Evolutionary conservation across 257 asterid species (phyloP), one percentile per base, ranked within the genome.

Genomic region (Prunella vulgaris): DNA sequence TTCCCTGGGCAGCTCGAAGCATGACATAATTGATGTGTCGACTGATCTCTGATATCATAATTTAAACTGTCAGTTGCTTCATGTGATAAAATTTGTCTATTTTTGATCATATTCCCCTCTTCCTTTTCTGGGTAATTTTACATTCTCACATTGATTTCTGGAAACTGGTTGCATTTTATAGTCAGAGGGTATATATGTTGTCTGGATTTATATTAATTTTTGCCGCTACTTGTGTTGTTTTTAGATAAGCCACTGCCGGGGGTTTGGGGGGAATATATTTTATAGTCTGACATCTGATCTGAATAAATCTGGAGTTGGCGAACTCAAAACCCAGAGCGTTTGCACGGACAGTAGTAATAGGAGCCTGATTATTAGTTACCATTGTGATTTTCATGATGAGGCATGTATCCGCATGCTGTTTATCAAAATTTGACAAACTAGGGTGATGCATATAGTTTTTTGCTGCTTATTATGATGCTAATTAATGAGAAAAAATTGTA

Each of bases 21-120:
- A 13, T 68, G 18, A 66, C n/a, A 15, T 60, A 65, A 53, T 68
- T 53, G 64, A 22, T 68, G 56, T 68, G 64, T 17, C 2, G 20
- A 15, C 35, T 24, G 17, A 57, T 69, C 48, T 21, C 24, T 42
- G 67, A 21, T 56, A 57, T 69, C 46, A 12, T 25, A 38, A 42
- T 57, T 33, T 30, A 7, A 28, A 28, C 53, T 8, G n/a, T 7
- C 42, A 37, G 12, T 33, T 21, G 44, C 35, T 37, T 38, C 7
- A 52, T 38, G 65, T 32, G 62, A 18, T 52, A 51, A 17, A 20
- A 37, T n/a, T 54, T 69, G 66, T 56, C 27, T 20, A 68, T 33
- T 49, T 52, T 30, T 35, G 38, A 30, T 57, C 63, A 33, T 18
- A 20, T 33, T 18, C 28, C 15, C 42, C 25, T 33, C 20, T 32